Base-by-base conservation (phyloP, 1,284 basidiomycete genomes). In the Ceratorhiza oryzae-sativae region DNA sequence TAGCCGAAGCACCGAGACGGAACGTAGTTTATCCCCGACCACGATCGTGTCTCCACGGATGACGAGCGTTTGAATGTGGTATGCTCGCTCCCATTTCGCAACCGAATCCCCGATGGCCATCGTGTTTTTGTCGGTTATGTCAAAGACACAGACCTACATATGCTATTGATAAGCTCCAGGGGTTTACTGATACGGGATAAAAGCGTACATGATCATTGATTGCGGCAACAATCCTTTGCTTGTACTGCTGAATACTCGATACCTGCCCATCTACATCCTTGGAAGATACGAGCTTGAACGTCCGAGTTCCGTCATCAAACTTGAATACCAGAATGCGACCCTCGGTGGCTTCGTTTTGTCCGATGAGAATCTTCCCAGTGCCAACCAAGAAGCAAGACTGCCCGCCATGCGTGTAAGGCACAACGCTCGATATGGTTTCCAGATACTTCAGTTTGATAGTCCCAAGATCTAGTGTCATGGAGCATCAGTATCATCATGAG, bases 11-110 rank as follows among this genome's bases (percentile, higher is more conserved):
- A 93, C 78, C 4, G 93, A 90, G 10, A 97, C 84, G 1, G 94
- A 95, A 77, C 89, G 87, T 70, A 97, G 87, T 1, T 90, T 89
- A 77, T 98, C 95, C 23, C 93, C 93, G 13, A 90, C 85, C 18
- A 84, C 76, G 63, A 88, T 80, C 73, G 77, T 84, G 76, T 89
- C 80, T 1, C 81, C 83, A 60, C 83, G 83, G 5, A 84, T 81
- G 0, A 84, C 85, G 59, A 90, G 79, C 74, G 83, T 90, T n/a
- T 85, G 87, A 10, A 94, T 87, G 68, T 93, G 77, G 79, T 95
- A 95, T 72, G 90, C 93, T 76, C 92, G 91, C 74, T 91, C 88
- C 88, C 92, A 94, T 42, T 85, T 82, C 0, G 86, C 81, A 9
- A 87, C 13, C 2, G 25, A 46, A 30, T 67, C 49, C 5, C 45